Percentiles rank a stretch among this genome's conserved stretches.
phyloP scores from a whole-genome alignment of 345 rosid species.

The Dipteronia dyeriana region DNA sequence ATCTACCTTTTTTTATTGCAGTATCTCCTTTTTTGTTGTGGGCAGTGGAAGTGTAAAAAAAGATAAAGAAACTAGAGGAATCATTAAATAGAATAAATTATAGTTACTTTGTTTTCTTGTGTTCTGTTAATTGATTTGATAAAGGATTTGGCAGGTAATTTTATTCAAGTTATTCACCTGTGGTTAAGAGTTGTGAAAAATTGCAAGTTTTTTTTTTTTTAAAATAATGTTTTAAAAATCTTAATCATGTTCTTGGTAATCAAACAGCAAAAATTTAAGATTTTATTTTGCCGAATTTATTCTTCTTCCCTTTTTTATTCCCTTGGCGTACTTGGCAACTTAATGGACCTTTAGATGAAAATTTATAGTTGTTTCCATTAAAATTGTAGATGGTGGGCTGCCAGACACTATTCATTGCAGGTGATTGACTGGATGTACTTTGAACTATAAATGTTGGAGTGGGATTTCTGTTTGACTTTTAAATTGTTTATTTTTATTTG shows the following conservation, averaged over 20 bases:
- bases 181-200: slow-evolving; percentile 2
- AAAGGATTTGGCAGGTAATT: slow-evolving; percentile 11
- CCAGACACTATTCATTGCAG: neutral
- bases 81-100: neutral
- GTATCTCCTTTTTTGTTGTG: slow-evolving; percentile 15
- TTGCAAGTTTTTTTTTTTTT: neutral
- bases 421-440: neutral
- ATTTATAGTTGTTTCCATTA: neutral
- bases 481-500: neutral
- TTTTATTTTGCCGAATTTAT: neutral
- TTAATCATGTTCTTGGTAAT: neutral
- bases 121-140: slow-evolving; percentile 10
- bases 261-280: slow-evolving; percentile 1
- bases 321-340: neutral
- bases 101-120: slow-evolving; percentile 2
- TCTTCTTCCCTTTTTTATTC: neutral
- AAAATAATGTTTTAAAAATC: neutral
- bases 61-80: neutral
- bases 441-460: neutral
- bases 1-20: slow-evolving; percentile 14
- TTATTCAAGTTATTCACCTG: slow-evolving; percentile 11
- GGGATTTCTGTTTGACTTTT: neutral
- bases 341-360: neutral
- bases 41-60: slow-evolving; percentile 3
- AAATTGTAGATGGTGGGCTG: neutral